Percentiles rank a stretch among this genome's conserved stretches.
Conservation (phyloP, 768 basidiomycete species). For the Suillus subalutaceus region DNA sequence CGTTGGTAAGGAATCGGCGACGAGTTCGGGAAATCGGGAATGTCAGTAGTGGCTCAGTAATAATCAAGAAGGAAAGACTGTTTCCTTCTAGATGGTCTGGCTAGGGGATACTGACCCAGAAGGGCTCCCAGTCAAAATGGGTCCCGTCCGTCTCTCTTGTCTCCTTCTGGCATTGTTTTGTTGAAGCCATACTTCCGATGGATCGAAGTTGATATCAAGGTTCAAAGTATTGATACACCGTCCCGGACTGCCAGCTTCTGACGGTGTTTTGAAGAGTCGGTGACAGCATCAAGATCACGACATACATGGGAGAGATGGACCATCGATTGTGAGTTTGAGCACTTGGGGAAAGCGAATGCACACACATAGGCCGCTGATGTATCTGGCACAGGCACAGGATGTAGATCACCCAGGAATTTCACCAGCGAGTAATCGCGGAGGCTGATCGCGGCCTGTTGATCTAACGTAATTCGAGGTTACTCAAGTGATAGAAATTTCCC, state of each 20-base stretch:
- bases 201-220: not conserved
- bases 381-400: not conserved
- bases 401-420: not conserved
- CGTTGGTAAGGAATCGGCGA: not conserved
- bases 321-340: not conserved
- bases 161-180: not conserved
- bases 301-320: not conserved
- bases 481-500: not conserved
- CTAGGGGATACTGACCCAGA: not conserved
- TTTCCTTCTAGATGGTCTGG: not conserved
- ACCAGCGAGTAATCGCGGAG: slow-evolving; percentile 1
- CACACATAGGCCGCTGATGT: not conserved
- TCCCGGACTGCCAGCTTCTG: not conserved
- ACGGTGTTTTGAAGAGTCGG: not conserved
- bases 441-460: not conserved
- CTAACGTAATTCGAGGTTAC: not conserved
- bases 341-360: not conserved
- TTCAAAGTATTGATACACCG: not conserved
- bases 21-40: not conserved
- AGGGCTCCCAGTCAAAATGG: not conserved
- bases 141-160: not conserved
- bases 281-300: not conserved
- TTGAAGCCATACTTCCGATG: not conserved
- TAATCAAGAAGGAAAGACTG: not conserved
- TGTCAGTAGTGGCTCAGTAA: not conserved